Conservation (phyloP, 768 basidiomycete species). For the Hygrophoropsis aurantiaca region DNA sequence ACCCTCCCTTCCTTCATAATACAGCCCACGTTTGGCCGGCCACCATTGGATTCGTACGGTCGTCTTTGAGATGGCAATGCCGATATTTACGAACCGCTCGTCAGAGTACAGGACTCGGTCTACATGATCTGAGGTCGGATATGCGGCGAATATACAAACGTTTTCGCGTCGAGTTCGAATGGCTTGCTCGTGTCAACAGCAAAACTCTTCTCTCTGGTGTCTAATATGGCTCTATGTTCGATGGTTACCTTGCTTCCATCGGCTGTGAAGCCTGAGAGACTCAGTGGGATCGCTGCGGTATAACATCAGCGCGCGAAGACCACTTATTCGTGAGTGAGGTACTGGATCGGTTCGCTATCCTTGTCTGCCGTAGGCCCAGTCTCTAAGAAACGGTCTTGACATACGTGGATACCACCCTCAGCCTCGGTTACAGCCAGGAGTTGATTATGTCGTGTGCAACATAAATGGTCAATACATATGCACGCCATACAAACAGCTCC, state of each 20-base stretch:
- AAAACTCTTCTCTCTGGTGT: slow-evolving; percentile 65
- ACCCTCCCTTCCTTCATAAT: slow-evolving; percentile 29
- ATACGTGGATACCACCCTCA: slow-evolving; percentile 66
- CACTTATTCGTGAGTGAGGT: slow-evolving; percentile 6
- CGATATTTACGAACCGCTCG: slow-evolving; percentile 33
- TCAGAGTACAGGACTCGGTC: slow-evolving; percentile 87
- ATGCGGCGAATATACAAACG: slow-evolving; percentile 52
- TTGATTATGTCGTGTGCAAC: no score
- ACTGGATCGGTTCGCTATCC: slow-evolving; percentile 91
- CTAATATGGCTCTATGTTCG: slow-evolving; percentile 64
- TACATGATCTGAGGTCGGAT: slow-evolving; percentile 25
- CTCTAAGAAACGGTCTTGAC: slow-evolving; percentile 91
- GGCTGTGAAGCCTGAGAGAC: slow-evolving; percentile 66
- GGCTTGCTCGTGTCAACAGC: slow-evolving; percentile 70
- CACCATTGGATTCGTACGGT: slow-evolving; percentile 18
- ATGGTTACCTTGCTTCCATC: slow-evolving; percentile 54
- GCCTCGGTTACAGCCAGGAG: slow-evolving; percentile 84
- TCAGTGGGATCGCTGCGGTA: slow-evolving; percentile 79
- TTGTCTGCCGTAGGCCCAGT: slow-evolving; percentile 75
- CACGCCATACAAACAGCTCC: neutral
- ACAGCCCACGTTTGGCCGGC: slow-evolving; percentile 25
- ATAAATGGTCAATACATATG: no score
- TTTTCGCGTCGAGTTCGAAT: slow-evolving; percentile 91
- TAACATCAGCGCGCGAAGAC: neutral
- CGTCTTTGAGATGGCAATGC: slow-evolving; percentile 18